Evolutionary conservation across 2,329 filamentous ascomycete species (phyloP), one percentile per base, ranked within the genome.

Genomic region (Teratosphaeria nubilosa): DNA sequence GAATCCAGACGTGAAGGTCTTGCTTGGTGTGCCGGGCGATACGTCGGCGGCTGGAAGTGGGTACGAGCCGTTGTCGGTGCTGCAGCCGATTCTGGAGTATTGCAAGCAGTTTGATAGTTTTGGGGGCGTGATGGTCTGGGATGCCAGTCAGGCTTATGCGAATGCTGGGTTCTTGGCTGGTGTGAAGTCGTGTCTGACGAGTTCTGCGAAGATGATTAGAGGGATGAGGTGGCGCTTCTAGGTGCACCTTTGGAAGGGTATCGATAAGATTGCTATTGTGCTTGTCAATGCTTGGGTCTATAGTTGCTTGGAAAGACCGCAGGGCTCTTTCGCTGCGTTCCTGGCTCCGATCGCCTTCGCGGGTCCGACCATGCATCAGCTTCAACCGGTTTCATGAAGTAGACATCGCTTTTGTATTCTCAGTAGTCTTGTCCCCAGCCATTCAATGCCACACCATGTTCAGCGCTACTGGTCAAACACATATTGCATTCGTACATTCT

Each of bases 121-220:
- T 61, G 74, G 73, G 0, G 73, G 74, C 0, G 65, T 75, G 4
- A 76, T 75, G 73, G 68, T 75, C 59, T 76, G 74, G 73, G 74
- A 73, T 65, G 68, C 81, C 84, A 69, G 76, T 88, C 70, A 73
- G 62, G 70, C 68, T 9, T 66, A 64, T 54, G 66, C 66, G 1
- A 73, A 74, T 54, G 37, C 25, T 2, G 65, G 63, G 6, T 72
- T 69, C 34, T 53, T 71, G 50, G 54, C 41, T 13, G 61, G 60
- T 2, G 64, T 70, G 5, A 48, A 10, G 41, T 10, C 16, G 16
- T 48, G 41, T 48, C 10, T 48, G 41, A 5, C 16, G 41, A 11
- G 16, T 20, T 9, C 41, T 16, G 41, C 41, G 41, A 48, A 20
- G 41, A 48, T 20, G 41, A 22, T 48, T 2, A 48, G 20, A 10